Evolutionary conservation across 768 basidiomycete genomes (phyloP).

Genomic region (Nidularia pulvinata): DNA sequence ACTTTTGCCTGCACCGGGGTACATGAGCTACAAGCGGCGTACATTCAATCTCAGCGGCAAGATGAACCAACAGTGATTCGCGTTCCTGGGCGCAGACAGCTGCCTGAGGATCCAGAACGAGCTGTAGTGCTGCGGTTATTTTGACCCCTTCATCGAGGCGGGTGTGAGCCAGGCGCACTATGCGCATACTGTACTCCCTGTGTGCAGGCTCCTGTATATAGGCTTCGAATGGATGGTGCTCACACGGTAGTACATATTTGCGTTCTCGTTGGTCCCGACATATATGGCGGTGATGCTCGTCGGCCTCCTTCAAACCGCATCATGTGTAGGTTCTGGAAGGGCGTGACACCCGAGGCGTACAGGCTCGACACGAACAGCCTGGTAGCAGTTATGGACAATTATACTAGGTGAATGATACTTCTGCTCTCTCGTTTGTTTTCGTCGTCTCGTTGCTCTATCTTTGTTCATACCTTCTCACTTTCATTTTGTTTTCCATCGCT

Average conservation of each 20-base stretch:
- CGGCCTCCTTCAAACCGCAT: slow-evolving; percentile 76
- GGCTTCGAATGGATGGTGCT: slow-evolving; percentile 55
- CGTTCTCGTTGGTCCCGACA: slow-evolving; percentile 66
- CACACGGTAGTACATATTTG: slow-evolving; percentile 58
- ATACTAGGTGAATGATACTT: slow-evolving; percentile 61
- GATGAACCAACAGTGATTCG: slow-evolving; percentile 73
- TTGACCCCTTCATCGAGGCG: slow-evolving; percentile 78
- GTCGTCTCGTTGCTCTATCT: too few relatives aligned
- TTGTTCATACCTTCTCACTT: slow-evolving; percentile 15
- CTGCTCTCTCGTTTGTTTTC: neutral
- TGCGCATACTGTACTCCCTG: slow-evolving; percentile 65
- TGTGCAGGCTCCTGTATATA: slow-evolving; percentile 71
- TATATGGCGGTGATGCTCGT: slow-evolving; percentile 66
- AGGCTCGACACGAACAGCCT: slow-evolving; percentile 68
- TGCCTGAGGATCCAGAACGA: slow-evolving; percentile 72
- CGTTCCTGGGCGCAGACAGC: slow-evolving; percentile 51
- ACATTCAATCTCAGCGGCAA: slow-evolving; percentile 70
- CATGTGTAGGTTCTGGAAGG: slow-evolving; percentile 87
- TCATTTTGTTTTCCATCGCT: too few relatives aligned
- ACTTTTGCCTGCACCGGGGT: slow-evolving; percentile 71
- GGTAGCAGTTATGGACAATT: slow-evolving; percentile 84
- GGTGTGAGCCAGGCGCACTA: slow-evolving; percentile 75
- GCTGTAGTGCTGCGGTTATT: slow-evolving; percentile 80
- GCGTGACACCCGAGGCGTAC: slow-evolving; percentile 86
- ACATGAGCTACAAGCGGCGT: slow-evolving; percentile 66